A percentile compares a stretch with the other conserved stretches of the same genome.
Conservation (phyloP, 1,284 basidiomycete species). For the Pseudozyma thailandica region DNA sequence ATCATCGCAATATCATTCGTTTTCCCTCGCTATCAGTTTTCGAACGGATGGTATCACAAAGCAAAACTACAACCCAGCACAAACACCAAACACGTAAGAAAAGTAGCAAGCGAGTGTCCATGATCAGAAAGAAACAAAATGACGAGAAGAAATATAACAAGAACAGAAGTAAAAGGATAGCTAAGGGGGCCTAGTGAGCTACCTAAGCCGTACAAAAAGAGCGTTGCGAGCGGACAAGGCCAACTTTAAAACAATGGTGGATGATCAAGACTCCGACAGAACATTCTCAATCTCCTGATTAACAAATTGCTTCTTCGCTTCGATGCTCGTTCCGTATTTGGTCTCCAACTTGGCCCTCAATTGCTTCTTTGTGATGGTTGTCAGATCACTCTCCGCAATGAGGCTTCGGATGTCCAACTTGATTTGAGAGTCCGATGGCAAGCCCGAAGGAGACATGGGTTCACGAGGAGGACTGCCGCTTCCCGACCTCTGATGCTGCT, state of each 20-base stretch:
- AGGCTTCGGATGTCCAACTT: conserved; percentile 57
- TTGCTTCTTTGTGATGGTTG: conserved; percentile 62
- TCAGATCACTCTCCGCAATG: conserved; percentile 58
- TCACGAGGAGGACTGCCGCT: conserved; percentile 32
- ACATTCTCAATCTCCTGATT: conserved; percentile 60
- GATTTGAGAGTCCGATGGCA: conserved; percentile 61
- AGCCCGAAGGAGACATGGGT: conserved; percentile 7
- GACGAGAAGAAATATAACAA: too few relatives aligned
- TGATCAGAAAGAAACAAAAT: background rate
- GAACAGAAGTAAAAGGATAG: too few relatives aligned
- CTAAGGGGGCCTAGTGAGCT: too few relatives aligned
- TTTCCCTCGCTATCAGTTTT: too few relatives aligned
- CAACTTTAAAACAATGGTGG: background rate
- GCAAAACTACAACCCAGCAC: too few relatives aligned
- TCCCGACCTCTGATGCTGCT: conserved; percentile 14
- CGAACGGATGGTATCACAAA: too few relatives aligned
- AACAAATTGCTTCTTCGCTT: conserved; percentile 61
- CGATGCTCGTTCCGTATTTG: conserved; percentile 56
- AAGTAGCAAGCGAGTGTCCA: background rate
- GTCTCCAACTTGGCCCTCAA: conserved; percentile 56
- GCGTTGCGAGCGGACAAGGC: too few relatives aligned
- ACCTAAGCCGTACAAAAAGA: too few relatives aligned
- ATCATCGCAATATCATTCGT: too few relatives aligned
- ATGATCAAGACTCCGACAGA: conserved; percentile 32
- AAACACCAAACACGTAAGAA: background rate